Percentiles rank a stretch among this genome's conserved stretches.
phyloP scores from a whole-genome alignment of 1,284 basidiomycete species.

The Tilletia caries region DNA sequence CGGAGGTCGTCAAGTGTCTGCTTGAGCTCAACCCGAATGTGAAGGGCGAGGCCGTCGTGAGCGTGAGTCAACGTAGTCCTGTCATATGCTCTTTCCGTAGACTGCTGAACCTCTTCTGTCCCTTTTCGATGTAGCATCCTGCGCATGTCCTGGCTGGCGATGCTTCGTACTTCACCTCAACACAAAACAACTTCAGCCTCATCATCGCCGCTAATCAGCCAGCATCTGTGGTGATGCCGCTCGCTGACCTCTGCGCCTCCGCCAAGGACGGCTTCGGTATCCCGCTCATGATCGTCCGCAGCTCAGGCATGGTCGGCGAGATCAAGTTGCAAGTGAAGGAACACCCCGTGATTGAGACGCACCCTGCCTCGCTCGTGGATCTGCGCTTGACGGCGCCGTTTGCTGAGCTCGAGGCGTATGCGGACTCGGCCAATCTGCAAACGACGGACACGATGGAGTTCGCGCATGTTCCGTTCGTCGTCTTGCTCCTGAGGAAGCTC shows the following conservation, averaged over 20 bases:
- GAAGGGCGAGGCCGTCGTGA: conserved; percentile 66
- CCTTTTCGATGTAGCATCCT: conserved; percentile 57
- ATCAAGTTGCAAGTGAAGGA: conserved; percentile 43
- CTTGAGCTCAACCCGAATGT: conserved; percentile 85
- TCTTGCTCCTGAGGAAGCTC: conserved; percentile 65
- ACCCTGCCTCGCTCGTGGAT: conserved; percentile 67
- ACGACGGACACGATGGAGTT: conserved; percentile 37
- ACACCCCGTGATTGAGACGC: conserved; percentile 77
- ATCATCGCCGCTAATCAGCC: conserved; percentile 68
- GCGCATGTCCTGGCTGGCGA: conserved; percentile 63
- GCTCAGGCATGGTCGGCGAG: conserved; percentile 43
- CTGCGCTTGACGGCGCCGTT: conserved; percentile 86
- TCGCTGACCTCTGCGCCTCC: conserved; percentile 31
- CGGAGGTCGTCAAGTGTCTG: conserved; percentile 71
- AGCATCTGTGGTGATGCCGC: conserved; percentile 26
- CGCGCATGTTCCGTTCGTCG: conserved; percentile 46
- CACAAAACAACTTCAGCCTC: conserved; percentile 63
- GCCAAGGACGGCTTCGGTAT: conserved; percentile 29
- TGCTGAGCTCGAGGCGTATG: conserved; percentile 57
- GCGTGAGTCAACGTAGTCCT: conserved; percentile 54
- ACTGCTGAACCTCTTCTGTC: background rate
- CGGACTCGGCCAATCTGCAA: conserved; percentile 29
- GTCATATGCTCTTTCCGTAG: conserved; percentile 14
- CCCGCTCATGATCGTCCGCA: conserved; percentile 36
- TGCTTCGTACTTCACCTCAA: conserved; percentile 58